Base-by-base conservation (phyloP, 345 rosid genomes). In the Bretschneidera sinensis region DNA sequence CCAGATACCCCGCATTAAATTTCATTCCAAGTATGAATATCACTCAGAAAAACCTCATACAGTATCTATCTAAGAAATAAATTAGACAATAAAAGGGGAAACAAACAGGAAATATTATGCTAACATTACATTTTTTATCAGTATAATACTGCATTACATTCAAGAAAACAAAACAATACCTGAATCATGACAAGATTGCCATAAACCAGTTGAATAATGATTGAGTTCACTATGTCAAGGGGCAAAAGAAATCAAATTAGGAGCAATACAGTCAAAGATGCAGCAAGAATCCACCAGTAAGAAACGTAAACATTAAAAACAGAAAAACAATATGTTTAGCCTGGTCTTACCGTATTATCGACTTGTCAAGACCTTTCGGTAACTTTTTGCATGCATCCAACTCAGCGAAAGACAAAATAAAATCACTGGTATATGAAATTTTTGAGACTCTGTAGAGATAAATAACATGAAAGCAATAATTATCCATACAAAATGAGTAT, bases 321-420 rank as follows among this genome's bases (percentile, higher is more conserved):
- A n/a, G n/a, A n/a, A n/a, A n/a, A n/a, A n/a, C n/a, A n/a, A n/a
- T n/a, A n/a, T n/a, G n/a, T n/a, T n/a, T n/a, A n/a, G n/a, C n/a
- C 0, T n/a, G 9, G 17, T 61, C 59, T 60, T 50, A 80, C 82
- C 82, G 62, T 24, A 77, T 53, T 22, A 75, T 59, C 2, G 76
- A 67, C 58, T 25, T 25, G 48, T 77, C 76, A 63, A 80, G 55
- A 23, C 63, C 74, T 21, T 55, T 15, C 2, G 82, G 80, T 67
- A 80, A 64, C 31, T 50, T 70, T 62, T 72, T 75, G 73, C 85
- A 77, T 20, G 45, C 23, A 55, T 77, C 80, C 60, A 72, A 55
- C 25, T 62, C 69, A 65, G 76, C 65, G 16, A 80, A 45, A 19
- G 76, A 80, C 9, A 77, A 28, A 11, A 80, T 74, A 63, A 71